Evolutionary conservation across 2,329 filamentous ascomycete genomes (phyloP).

Genomic region (Aureobasidium sp.): DNA sequence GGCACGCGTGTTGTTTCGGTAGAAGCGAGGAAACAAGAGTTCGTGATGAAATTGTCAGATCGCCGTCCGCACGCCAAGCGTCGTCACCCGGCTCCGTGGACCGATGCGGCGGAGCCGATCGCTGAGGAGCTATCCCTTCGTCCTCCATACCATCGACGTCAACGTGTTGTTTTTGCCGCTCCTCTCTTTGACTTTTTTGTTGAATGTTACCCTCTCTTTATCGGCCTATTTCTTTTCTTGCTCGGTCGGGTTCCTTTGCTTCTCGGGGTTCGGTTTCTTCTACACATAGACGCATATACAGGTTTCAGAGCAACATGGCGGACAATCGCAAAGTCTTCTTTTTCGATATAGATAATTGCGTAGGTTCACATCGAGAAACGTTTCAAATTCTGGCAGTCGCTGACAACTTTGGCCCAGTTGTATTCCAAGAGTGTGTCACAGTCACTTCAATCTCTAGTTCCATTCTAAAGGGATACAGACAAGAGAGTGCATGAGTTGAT

Average conservation of each 20-base stretch:
- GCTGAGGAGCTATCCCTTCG: background rate
- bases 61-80: background rate
- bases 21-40: background rate
- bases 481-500: constrained; percentile 81
- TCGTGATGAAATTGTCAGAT: constrained; percentile 3
- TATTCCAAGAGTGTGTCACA: constrained; percentile 64
- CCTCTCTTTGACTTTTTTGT: background rate
- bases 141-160: constrained; percentile 4
- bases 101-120: background rate
- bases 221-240: background rate
- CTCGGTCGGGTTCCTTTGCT: background rate
- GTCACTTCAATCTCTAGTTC: background rate
- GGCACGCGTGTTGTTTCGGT: background rate
- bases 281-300: background rate
- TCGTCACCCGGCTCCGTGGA: background rate
- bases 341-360: constrained; percentile 98
- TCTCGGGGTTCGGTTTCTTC: background rate
- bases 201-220: background rate
- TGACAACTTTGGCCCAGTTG: constrained; percentile 39
- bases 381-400: background rate
- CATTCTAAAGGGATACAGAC: background rate
- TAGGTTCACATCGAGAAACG: constrained; percentile 31
- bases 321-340: constrained; percentile 49
- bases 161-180: background rate
- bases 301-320: constrained; percentile 14